phyloP scores from a whole-genome alignment of 371 early-diverging fungal species.

The Actinomucor elegans region DNA sequence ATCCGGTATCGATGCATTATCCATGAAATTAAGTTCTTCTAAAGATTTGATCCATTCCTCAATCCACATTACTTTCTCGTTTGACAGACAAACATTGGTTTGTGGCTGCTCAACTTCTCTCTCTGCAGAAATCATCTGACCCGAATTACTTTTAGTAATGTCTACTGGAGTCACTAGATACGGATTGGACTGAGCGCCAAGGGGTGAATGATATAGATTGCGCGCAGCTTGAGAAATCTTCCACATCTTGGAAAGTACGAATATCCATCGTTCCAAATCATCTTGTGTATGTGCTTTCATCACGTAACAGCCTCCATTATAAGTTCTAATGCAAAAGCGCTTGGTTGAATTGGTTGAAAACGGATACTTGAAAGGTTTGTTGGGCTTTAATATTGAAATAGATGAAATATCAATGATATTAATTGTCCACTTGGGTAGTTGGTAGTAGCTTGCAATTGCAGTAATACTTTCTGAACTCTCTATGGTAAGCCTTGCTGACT shows the following conservation, averaged over 20 bases:
- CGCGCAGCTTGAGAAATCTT: slow-evolving; percentile 5
- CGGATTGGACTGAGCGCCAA: too few relatives aligned
- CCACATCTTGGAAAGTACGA: slow-evolving; percentile 32
- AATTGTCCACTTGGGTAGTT: slow-evolving; percentile 26
- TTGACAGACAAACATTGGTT: slow-evolving; percentile 2
- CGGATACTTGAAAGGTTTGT: background rate
- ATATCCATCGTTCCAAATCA: slow-evolving; percentile 33
- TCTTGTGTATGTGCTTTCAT: slow-evolving; percentile 29
- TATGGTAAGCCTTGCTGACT: background rate
- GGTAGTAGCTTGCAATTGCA: slow-evolving; percentile 19
- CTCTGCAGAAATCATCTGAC: too few relatives aligned
- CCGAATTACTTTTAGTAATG: too few relatives aligned
- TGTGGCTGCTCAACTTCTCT: background rate
- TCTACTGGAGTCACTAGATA: too few relatives aligned
- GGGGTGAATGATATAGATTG: background rate
- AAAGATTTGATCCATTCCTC: slow-evolving; percentile 27
- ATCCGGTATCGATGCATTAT: too few relatives aligned
- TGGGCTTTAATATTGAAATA: slow-evolving; percentile 21
- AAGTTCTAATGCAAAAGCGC: slow-evolving; percentile 24
- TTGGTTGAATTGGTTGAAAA: slow-evolving; percentile 7
- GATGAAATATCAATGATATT: slow-evolving; percentile 23
- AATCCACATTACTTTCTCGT: slow-evolving; percentile 22
- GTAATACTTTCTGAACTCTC: background rate
- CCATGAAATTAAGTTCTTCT: slow-evolving; percentile 14
- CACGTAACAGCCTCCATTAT: slow-evolving; percentile 17